These are phyloP conservation scores for Exophiala sp. DNA, from an alignment of 2,329 filamentous ascomycete species.

Conservation along the genomic window DNA sequence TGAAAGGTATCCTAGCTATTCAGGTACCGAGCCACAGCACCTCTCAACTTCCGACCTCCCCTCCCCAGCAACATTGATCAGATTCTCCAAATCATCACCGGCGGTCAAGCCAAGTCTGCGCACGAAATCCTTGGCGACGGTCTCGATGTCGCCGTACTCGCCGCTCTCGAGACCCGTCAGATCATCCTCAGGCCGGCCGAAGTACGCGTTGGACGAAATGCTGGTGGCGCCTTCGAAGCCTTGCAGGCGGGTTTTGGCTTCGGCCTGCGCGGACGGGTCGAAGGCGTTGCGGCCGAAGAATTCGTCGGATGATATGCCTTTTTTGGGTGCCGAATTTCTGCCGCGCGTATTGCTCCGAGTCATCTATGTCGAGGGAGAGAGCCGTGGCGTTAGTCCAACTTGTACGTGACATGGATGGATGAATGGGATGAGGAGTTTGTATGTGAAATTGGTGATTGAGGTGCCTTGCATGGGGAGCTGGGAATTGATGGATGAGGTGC, in stretches of 20 bases:
- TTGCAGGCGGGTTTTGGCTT: conserved; percentile 80
- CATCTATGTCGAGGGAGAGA: conserved; percentile 42
- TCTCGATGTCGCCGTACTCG: conserved; percentile 80
- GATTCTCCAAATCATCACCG: conserved; percentile 89
- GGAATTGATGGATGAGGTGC: too few relatives aligned
- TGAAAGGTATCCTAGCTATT: conserved; percentile 43
- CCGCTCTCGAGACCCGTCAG: conserved; percentile 55
- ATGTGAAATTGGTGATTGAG: too few relatives aligned
- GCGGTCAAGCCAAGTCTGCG: conserved; percentile 92
- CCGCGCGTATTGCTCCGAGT: conserved; percentile 76
- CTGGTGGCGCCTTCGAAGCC: conserved; percentile 87
- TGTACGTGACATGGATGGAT: too few relatives aligned
- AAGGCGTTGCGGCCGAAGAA: conserved; percentile 91
- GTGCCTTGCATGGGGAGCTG: too few relatives aligned
- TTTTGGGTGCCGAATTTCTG: conserved; percentile 85
- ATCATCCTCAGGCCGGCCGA: conserved; percentile 85
- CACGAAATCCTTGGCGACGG: conserved; percentile 92
- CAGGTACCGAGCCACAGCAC: conserved; percentile 46
- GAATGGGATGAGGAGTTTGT: too few relatives aligned
- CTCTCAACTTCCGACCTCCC: conserved; percentile 79
- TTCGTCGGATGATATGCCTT: conserved; percentile 95
- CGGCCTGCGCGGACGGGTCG: conserved; percentile 71
- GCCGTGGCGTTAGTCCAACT: conserved; percentile 30
- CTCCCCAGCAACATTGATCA: conserved; percentile 75
- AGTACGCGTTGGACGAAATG: conserved; percentile 97